A percentile compares a stretch with the other conserved stretches of the same genome.
phyloP scores from a whole-genome alignment of 805 yeast genomes.

The Millerago galiae region DNA sequence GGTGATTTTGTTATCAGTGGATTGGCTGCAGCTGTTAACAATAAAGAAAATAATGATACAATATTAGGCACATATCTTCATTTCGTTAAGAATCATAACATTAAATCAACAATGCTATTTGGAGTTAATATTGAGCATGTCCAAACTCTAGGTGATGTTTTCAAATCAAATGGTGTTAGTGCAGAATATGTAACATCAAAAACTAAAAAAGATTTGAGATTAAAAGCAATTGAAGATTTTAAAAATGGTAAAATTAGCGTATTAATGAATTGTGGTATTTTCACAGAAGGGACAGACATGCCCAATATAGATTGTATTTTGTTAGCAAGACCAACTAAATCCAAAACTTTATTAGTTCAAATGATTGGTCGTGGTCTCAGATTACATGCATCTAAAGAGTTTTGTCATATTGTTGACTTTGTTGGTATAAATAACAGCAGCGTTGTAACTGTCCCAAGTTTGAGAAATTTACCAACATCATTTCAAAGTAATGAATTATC shows the following conservation, averaged over 20 bases:
- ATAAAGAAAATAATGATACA: slow-evolving; percentile 44
- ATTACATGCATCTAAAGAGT: slow-evolving; percentile 48
- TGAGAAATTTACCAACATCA: slow-evolving; percentile 30
- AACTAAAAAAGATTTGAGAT: slow-evolving; percentile 49
- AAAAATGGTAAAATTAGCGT: slow-evolving; percentile 59
- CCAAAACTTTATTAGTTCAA: slow-evolving; percentile 65
- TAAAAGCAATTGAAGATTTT: slow-evolving; percentile 48
- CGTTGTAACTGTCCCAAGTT: slow-evolving; percentile 47
- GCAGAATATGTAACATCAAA: slow-evolving; percentile 69
- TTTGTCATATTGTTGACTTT: slow-evolving; percentile 74
- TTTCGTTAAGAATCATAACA: slow-evolving; percentile 29
- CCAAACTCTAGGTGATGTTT: slow-evolving; percentile 40
- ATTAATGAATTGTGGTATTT: slow-evolving; percentile 79
- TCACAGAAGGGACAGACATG: slow-evolving; percentile 93
- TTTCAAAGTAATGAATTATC: slow-evolving; percentile 26
- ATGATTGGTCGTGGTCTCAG: slow-evolving; percentile 92
- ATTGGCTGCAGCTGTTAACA: slow-evolving; percentile 51
- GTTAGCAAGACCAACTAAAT: slow-evolving; percentile 74
- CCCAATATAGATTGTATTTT: slow-evolving; percentile 81
- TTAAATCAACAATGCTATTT: slow-evolving; percentile 66
- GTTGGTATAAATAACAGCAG: slow-evolving; percentile 56
- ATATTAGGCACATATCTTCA: slow-evolving; percentile 49
- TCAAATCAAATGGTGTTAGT: slow-evolving; percentile 53
- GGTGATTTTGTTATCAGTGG: slow-evolving; percentile 51
- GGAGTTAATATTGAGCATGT: slow-evolving; percentile 74